Evolutionary conservation across 768 basidiomycete genomes (phyloP), one percentile per base, ranked within the genome.

Genomic region (Termitomyces eurrhizus): DNA sequence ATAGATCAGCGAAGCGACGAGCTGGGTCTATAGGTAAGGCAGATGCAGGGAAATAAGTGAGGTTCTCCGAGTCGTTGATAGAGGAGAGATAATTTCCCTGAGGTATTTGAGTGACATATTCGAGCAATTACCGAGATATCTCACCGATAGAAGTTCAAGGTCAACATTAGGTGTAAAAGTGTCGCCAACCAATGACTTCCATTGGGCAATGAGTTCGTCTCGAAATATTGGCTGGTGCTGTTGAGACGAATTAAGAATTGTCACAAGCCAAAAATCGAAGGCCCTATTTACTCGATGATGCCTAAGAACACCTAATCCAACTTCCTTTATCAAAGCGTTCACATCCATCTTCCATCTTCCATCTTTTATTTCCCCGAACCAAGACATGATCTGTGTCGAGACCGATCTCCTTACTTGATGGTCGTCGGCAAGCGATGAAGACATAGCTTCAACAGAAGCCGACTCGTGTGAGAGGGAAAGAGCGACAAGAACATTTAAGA

Each of bases 1-100:
- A 99, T 16, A 98, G 82, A 63, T 96, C 93, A 13, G 83, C 72
- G 75, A 98, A 98, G 16, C 96, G 88, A 8, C 85, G 82, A 1
- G 87, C 78, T 6, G 95, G 89, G 54, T 93, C 89, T 0, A 83
- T 71, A 1, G 95, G 91, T 29, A 98, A 85, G 1, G 75, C 72
- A 0, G 90, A 84, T 3, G 83, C 77, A 13, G 94, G 88, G 69
- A 95, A 92, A 74, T 93, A 94, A 14, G 74, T 83, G 37, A 96
- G 66, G 16, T 78, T 69, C 5, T 73, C 61, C 53, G 64, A 36
- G 42, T 64, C 76, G 51, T 68, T 73, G n/a, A 75, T 68, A 3
- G 79, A 73, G 18, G 77, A 73, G 52, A 93, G 78, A 73, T 87
- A 92, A 71, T 90, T 88, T 53, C 92, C 94, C 93, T 96, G 69